phyloP scores from a whole-genome alignment of 805 yeast species.

The Candida cerambycidarum region DNA sequence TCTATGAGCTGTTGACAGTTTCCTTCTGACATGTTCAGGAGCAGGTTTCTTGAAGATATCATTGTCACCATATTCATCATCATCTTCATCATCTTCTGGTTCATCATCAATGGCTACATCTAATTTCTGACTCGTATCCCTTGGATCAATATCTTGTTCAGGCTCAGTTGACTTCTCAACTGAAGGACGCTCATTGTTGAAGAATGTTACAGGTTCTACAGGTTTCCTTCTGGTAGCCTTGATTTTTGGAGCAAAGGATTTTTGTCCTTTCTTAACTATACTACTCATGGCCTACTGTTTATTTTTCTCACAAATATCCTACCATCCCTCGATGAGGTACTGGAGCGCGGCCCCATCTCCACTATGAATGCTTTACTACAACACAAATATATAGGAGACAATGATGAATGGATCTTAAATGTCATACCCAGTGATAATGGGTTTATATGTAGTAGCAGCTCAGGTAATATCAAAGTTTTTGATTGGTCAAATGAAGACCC shows the following conservation, averaged over 20 bases:
- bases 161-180: background rate
- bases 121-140: constrained; percentile 10
- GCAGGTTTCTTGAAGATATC: constrained; percentile 33
- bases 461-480: constrained; percentile 46
- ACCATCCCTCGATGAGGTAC: too few relatives aligned
- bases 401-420: constrained; percentile 53
- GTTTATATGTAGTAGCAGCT: constrained; percentile 47
- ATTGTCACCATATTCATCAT: constrained; percentile 20
- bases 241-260: constrained; percentile 16
- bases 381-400: constrained; percentile 3
- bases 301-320: too few relatives aligned
- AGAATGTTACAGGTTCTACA: background rate
- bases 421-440: constrained; percentile 16
- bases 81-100: constrained; percentile 13
- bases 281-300: constrained; percentile 13
- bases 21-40: constrained; percentile 20
- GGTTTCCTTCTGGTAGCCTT: constrained; percentile 10
- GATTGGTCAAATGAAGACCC: constrained; percentile 27
- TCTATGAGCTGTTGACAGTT: constrained; percentile 32
- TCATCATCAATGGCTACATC: constrained; percentile 8
- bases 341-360: background rate
- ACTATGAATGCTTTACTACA: constrained; percentile 3
- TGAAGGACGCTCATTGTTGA: constrained; percentile 1
- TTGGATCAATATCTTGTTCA: constrained; percentile 16
- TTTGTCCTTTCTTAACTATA: constrained; percentile 15